Evolutionary conservation across 23 red algal species (phyloP).

Genomic region (Gracilaria gracilis): DNA sequence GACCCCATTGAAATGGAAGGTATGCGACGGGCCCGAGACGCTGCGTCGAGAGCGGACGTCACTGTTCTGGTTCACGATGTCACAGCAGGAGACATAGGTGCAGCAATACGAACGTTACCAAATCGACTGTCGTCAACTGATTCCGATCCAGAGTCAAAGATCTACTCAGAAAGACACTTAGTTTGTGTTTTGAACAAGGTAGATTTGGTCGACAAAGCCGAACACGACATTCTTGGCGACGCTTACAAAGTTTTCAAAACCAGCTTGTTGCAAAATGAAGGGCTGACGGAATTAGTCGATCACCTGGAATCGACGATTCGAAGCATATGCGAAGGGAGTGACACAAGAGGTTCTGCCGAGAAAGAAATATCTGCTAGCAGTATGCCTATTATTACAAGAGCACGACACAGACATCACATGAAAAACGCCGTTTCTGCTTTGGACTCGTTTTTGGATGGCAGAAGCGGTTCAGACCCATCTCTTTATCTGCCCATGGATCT

Average conservation of each 20-base stretch:
- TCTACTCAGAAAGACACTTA: slow-evolving; percentile 9
- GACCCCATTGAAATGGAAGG: slow-evolving; percentile 84
- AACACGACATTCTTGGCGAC: background rate
- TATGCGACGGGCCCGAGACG: slow-evolving; percentile 76
- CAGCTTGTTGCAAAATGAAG: slow-evolving; percentile 53
- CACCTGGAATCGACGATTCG: slow-evolving; percentile 46
- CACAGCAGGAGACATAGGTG: slow-evolving; percentile 39
- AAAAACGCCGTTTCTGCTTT: slow-evolving; percentile 58
- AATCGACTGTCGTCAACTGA: background rate
- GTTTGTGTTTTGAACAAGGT: slow-evolving; percentile 72
- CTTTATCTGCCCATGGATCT: slow-evolving; percentile 80
- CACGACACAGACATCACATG: slow-evolving; percentile 81
- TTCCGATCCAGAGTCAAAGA: slow-evolving; percentile 2
- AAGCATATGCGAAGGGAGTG: slow-evolving; percentile 26
- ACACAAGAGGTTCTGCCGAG: background rate
- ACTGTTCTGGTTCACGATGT: slow-evolving; percentile 82
- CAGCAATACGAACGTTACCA: slow-evolving; percentile 26
- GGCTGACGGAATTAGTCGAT: slow-evolving; percentile 44
- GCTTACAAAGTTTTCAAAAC: slow-evolving; percentile 47
- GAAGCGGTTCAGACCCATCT: slow-evolving; percentile 39
- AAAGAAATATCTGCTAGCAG: background rate
- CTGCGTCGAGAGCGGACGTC: slow-evolving; percentile 68
- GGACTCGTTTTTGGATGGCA: slow-evolving; percentile 65
- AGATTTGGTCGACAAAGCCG: slow-evolving; percentile 37
- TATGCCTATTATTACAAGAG: slow-evolving; percentile 77